Conservation (phyloP, 2,329 filamentous ascomycete species). For the Lachnellula willkommii region DNA sequence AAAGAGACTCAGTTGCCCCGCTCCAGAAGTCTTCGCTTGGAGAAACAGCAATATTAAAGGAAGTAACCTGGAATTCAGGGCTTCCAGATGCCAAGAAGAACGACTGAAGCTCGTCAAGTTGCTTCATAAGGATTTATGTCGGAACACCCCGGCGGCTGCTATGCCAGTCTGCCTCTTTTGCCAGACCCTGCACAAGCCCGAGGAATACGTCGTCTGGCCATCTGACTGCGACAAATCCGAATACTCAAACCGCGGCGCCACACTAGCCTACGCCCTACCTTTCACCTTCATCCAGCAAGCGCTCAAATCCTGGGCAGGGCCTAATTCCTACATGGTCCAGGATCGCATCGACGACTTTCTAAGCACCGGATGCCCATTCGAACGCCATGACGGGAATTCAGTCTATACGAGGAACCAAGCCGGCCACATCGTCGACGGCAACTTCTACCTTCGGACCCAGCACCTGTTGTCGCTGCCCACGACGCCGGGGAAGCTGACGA, state of each 20-base stretch:
- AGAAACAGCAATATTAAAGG: neutral
- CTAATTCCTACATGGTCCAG: no score
- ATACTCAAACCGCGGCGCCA: neutral
- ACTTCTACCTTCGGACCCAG: neutral
- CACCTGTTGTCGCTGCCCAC: neutral
- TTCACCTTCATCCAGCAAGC: neutral
- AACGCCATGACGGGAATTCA: no score
- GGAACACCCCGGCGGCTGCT: neutral
- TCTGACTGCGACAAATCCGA: neutral
- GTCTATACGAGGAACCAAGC: neutral
- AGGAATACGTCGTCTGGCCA: neutral
- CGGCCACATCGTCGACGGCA: neutral
- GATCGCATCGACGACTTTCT: no score
- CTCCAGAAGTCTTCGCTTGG: neutral
- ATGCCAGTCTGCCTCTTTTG: neutral
- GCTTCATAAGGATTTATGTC: neutral
- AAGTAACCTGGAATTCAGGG: neutral
- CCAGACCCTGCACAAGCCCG: neutral
- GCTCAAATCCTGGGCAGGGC: neutral
- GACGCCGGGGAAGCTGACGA: neutral
- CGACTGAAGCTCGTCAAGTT: neutral
- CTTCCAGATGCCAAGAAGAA: neutral
- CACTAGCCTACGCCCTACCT: neutral
- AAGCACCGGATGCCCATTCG: no score
- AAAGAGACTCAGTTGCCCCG: neutral